These are phyloP conservation scores for Coffea humblotiana DNA, from an alignment of 305 asterid species.

Conservation along the genomic window DNA sequence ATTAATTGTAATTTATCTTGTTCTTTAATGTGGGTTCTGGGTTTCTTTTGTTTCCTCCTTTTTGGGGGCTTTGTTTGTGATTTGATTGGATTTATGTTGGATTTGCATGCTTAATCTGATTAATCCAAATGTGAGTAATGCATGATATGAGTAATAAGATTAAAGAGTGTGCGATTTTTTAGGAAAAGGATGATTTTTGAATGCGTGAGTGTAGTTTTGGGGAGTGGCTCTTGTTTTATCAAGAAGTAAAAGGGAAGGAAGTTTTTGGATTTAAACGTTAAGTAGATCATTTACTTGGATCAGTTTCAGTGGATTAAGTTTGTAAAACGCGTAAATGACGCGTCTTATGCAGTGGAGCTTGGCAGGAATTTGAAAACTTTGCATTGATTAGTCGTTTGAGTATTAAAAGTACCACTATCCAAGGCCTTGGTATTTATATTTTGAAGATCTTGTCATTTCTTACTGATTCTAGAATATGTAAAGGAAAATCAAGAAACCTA, in stretches of 20 bases:
- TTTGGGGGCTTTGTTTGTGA: neutral
- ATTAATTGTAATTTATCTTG: neutral
- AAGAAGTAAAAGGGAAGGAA: slow-evolving; percentile 4
- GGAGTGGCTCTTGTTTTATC: neutral
- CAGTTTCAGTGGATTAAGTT: slow-evolving; percentile 26
- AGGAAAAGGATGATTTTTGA: slow-evolving; percentile 2
- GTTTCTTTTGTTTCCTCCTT: neutral
- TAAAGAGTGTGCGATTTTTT: neutral
- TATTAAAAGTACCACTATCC: neutral
- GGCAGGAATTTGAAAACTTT: slow-evolving; percentile 12
- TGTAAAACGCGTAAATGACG: slow-evolving; percentile 8
- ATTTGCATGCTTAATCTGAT: neutral
- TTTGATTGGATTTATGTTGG: slow-evolving; percentile 2
- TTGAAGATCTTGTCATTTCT: slow-evolving; percentile 1
- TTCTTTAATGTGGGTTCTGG: neutral
- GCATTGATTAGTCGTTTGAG: slow-evolving; percentile 5
- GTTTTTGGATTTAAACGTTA: slow-evolving; percentile 12
- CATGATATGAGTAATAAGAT: neutral
- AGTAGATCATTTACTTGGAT: slow-evolving; percentile 14
- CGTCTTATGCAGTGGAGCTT: slow-evolving; percentile 10
- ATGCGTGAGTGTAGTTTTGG: neutral
- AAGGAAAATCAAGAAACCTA: neutral
- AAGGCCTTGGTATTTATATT: neutral
- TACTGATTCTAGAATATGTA: neutral
- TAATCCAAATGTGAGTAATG: slow-evolving; percentile 6